These are phyloP conservation scores for Ogataea polymorpha DNA, from an alignment of 805 yeast species.

Conservation along the genomic window DNA sequence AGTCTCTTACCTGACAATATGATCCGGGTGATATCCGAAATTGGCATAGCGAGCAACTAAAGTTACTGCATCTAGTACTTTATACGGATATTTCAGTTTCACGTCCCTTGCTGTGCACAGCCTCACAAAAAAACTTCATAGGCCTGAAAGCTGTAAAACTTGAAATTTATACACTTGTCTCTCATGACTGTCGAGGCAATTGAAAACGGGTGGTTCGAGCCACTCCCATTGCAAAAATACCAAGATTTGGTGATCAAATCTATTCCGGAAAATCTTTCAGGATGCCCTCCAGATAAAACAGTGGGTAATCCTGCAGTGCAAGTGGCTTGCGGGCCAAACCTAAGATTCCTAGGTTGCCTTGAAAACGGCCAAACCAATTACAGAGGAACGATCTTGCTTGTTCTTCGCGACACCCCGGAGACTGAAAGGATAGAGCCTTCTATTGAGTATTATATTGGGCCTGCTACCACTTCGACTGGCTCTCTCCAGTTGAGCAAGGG, in stretches of 20 bases:
- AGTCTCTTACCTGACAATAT: no score
- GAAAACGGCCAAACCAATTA: conserved; percentile 52
- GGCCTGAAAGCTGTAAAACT: conserved; percentile 1
- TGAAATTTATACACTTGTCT: background rate
- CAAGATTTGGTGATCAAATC: conserved; percentile 17
- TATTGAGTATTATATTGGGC: conserved; percentile 36
- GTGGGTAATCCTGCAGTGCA: conserved; percentile 35
- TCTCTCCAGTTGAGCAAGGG: conserved; percentile 33
- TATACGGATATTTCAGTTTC: conserved; percentile 3
- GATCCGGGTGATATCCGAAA: background rate
- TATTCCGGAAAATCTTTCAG: conserved; percentile 19
- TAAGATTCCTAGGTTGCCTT: conserved; percentile 62
- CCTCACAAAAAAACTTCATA: conserved; percentile 4
- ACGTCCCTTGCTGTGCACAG: conserved; percentile 6
- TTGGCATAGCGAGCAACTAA: background rate
- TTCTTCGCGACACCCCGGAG: conserved; percentile 43
- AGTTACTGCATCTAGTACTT: background rate
- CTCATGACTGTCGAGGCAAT: conserved; percentile 15
- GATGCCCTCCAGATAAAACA: conserved; percentile 23
- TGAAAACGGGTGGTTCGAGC: conserved; percentile 27
- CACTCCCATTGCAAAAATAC: conserved; percentile 29
- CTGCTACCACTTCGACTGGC: conserved; percentile 22
- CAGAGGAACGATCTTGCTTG: conserved; percentile 67
- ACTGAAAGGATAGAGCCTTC: conserved; percentile 21
- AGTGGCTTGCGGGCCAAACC: conserved; percentile 72